These are phyloP conservation scores for Spergularia bocconei DNA, from an alignment of 148 eudicot species.

Conservation along the genomic window DNA sequence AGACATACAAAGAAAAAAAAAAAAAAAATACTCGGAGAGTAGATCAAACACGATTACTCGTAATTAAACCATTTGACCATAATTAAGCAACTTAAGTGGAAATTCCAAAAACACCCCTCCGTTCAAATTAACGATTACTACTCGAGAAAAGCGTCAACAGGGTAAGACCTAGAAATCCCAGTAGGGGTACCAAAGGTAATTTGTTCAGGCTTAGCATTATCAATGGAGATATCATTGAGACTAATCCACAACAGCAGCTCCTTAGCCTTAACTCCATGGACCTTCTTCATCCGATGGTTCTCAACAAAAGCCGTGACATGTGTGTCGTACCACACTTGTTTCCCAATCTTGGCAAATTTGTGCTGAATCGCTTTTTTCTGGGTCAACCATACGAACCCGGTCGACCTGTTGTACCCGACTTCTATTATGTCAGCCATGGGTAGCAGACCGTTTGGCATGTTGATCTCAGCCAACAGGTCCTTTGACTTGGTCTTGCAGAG, in stretches of 20 bases:
- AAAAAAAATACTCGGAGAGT: too few relatives aligned
- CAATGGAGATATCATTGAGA: slow-evolving; percentile 48
- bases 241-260: slow-evolving; percentile 61
- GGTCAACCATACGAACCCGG: slow-evolving; percentile 65
- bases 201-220: slow-evolving; percentile 40
- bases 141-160: slow-evolving; percentile 45
- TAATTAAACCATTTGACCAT: too few relatives aligned
- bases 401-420: slow-evolving; percentile 44
- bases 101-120: neutral
- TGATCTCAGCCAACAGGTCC: slow-evolving; percentile 40
- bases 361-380: slow-evolving; percentile 50
- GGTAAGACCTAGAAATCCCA: slow-evolving; percentile 51
- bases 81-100: neutral
- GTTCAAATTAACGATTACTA: slow-evolving; percentile 14
- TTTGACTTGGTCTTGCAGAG: slow-evolving; percentile 50
- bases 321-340: slow-evolving; percentile 38
- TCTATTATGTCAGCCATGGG: slow-evolving; percentile 51
- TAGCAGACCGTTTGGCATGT: slow-evolving; percentile 56
- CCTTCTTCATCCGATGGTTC: slow-evolving; percentile 46
- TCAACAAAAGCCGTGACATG: slow-evolving; percentile 69
- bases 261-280: slow-evolving; percentile 65
- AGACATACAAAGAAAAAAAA: too few relatives aligned
- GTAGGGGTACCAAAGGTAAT: slow-evolving; percentile 60
- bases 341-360: slow-evolving; percentile 35
- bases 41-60: too few relatives aligned